Evolutionary conservation across 805 yeast genomes (phyloP), one percentile per base, ranked within the genome.

Genomic region (Torulaspora indica): DNA sequence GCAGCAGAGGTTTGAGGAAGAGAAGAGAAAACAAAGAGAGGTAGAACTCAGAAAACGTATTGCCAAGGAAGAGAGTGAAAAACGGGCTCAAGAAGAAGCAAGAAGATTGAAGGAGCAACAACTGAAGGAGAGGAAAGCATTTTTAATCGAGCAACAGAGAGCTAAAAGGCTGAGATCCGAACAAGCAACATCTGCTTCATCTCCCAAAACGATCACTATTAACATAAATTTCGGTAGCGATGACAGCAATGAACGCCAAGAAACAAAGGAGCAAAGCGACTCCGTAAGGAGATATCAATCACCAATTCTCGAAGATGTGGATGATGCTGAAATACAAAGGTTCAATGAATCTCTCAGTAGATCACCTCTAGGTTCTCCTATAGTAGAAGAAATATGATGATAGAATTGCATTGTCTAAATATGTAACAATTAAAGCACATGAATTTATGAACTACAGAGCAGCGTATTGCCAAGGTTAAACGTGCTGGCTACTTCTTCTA

Each of bases 271-370:
- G 9, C 37, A 22, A 14, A 22, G 27, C n/a, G 22, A 22, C 13
- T 27, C 14, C 46, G 51, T 39, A 8, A 46, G 23, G 15, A 39
- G 48, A 12, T 25, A 28, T 5, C 27, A 17, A 8, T 56, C 63
- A 6, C 54, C 62, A 5, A 44, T 55, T 1, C 46, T 65, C 10
- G 68, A 63, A 42, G 67, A 64, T 13, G 59, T 65, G 4, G 66
- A 62, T 30, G 69, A 65, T 43, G 68, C 54, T 40, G 67, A 64
- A 29, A 38, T 52, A 5, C 44, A 47, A 17, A 54, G 68, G 29
- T 65, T 57, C 47, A 52, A 52, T 24, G 46, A 46, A 22, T 56
- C 60, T 3, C 40, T 60, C 10, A 34, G 42, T 37, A 51, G 50
- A 12, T 49, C 58, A 7, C 64, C 66, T 5, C 49, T 41, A 8